Conservation (phyloP, 352 stramenopile species). For the Phytopythium aichiense region DNA sequence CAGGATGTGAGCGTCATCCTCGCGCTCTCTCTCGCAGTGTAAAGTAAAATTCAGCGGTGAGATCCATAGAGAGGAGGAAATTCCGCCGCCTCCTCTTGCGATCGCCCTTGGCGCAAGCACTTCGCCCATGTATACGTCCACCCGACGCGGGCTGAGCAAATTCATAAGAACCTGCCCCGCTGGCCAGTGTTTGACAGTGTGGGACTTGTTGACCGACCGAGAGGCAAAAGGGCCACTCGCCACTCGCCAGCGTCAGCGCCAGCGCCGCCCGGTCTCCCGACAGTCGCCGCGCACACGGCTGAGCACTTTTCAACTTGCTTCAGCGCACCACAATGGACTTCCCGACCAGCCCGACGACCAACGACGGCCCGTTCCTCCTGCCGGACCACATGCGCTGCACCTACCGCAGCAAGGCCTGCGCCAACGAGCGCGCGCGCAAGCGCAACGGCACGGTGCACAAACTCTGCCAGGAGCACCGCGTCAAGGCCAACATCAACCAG, state of each 20-base stretch:
- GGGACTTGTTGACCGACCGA: background rate
- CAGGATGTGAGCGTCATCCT: background rate
- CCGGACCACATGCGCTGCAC: constrained; percentile 30
- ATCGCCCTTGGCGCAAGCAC: background rate
- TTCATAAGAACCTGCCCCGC: background rate
- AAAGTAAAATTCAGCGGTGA: background rate
- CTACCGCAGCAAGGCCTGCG: constrained; percentile 46
- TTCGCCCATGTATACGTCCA: background rate
- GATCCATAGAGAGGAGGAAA: background rate
- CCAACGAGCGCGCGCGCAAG: constrained; percentile 45
- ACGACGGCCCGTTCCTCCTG: constrained; percentile 7
- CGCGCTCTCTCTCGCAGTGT: background rate
- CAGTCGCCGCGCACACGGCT: background rate
- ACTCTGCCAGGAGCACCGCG: constrained; percentile 44
- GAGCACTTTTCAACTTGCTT: constrained; percentile 18
- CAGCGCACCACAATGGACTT: constrained; percentile 9
- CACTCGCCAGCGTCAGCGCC: background rate
- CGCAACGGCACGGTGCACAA: constrained; percentile 43
- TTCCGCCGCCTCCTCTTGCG: background rate
- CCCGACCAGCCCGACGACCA: constrained; percentile 4
- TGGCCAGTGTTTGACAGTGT: background rate
- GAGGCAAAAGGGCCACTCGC: background rate
- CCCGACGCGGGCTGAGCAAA: background rate
- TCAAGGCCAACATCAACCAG: constrained; percentile 56
- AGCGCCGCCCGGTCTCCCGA: background rate